A percentile compares a stretch with the other conserved stretches of the same genome.
phyloP scores from a whole-genome alignment of 2,329 filamentous ascomycete species.

The Aspergillus felis region DNA sequence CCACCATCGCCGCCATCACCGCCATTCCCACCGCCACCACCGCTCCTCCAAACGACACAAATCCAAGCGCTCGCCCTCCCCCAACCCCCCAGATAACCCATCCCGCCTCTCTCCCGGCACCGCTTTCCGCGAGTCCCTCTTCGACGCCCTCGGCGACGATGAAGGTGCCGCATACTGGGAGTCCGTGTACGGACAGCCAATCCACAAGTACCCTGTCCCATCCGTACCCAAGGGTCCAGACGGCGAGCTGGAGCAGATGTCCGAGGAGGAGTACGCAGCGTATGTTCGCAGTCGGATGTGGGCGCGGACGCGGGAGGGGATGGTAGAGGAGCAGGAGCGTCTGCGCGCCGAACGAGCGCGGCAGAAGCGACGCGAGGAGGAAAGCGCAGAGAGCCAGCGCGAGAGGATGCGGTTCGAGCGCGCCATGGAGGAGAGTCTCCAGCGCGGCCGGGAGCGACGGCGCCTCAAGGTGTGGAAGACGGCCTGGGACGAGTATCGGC shows the following conservation, averaged over 20 bases:
- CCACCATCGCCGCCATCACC: slow-evolving; percentile 12
- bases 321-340: slow-evolving; percentile 70
- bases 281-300: slow-evolving; percentile 90
- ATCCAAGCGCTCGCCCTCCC: slow-evolving; percentile 7
- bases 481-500: slow-evolving; percentile 62
- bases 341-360: slow-evolving; percentile 51
- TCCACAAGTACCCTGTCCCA: slow-evolving; percentile 69
- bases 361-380: slow-evolving; percentile 44
- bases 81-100: neutral
- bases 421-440: slow-evolving; percentile 67
- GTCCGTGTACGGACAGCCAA: slow-evolving; percentile 90
- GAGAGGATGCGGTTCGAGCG: slow-evolving; percentile 48
- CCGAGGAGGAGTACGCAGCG: slow-evolving; percentile 83
- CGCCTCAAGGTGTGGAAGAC: slow-evolving; percentile 45
- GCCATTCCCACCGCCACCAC: slow-evolving; percentile 19
- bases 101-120: slow-evolving; percentile 58
- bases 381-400: slow-evolving; percentile 16
- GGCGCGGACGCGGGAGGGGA: slow-evolving; percentile 84
- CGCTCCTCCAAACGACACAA: slow-evolving; percentile 22
- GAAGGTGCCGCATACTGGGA: slow-evolving; percentile 96
- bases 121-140: slow-evolving; percentile 89
- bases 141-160: slow-evolving; percentile 94
- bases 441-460: slow-evolving; percentile 61
- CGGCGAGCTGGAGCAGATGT: slow-evolving; percentile 74
- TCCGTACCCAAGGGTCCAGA: slow-evolving; percentile 43